Percentiles rank a stretch among this genome's conserved stretches.
phyloP scores from a whole-genome alignment of 805 yeast species.

The Lipomyces spencermartinsiae region DNA sequence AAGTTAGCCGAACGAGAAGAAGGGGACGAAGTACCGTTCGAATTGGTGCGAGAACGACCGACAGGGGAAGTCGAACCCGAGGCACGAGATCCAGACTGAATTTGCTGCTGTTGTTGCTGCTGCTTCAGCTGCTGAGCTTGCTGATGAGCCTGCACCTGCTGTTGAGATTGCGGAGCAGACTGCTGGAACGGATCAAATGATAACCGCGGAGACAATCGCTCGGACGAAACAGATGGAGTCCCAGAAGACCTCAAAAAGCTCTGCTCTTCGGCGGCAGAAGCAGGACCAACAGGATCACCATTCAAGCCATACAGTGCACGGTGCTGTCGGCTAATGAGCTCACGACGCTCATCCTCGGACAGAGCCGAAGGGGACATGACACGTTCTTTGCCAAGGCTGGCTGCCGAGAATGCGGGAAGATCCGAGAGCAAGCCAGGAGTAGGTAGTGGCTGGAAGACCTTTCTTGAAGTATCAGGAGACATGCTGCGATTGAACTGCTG shows the following conservation, averaged over 20 bases:
- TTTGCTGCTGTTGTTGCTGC: slow-evolving; percentile 13
- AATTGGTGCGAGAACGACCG: slow-evolving; percentile 36
- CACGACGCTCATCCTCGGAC: slow-evolving; percentile 39
- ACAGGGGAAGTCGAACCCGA: slow-evolving; percentile 27
- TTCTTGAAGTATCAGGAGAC: slow-evolving; percentile 37
- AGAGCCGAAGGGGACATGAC: slow-evolving; percentile 37
- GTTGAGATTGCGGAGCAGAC: slow-evolving; percentile 11
- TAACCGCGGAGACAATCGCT: slow-evolving; percentile 34
- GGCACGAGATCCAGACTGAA: slow-evolving; percentile 10
- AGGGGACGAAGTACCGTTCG: slow-evolving; percentile 39
- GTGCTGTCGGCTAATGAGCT: slow-evolving; percentile 36
- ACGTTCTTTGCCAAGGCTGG: slow-evolving; percentile 28
- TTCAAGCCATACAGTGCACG: slow-evolving; percentile 34
- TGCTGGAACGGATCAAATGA: slow-evolving; percentile 39
- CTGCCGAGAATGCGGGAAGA: slow-evolving; percentile 25
- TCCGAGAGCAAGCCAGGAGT: slow-evolving; percentile 29
- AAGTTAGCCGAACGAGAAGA: slow-evolving; percentile 39
- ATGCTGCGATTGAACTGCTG: slow-evolving; percentile 39
- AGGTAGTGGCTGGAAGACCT: slow-evolving; percentile 20
- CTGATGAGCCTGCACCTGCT: slow-evolving; percentile 15
- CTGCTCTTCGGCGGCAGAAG: slow-evolving; percentile 28
- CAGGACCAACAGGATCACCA: slow-evolving; percentile 16
- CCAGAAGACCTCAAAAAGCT: slow-evolving; percentile 24
- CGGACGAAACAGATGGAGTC: slow-evolving; percentile 25
- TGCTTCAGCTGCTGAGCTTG: slow-evolving; percentile 18